Conservation (phyloP, 1,284 basidiomycete genomes). For the Stereum hirsutum region DNA sequence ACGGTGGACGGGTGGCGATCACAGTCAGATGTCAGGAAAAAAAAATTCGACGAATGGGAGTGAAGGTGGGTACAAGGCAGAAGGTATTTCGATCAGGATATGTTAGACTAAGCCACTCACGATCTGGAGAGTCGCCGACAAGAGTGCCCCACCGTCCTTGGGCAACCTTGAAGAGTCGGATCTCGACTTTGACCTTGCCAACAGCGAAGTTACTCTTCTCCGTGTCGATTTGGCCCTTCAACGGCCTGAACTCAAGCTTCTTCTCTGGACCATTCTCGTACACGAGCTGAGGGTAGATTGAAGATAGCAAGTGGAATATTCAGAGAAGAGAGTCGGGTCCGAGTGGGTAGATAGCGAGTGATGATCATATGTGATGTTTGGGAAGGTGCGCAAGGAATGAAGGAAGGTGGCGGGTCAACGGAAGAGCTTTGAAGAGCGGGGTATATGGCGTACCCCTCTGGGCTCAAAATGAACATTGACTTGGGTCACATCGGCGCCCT, state of each 20-base stretch:
- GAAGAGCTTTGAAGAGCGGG: too few species aligned
- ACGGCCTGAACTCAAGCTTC: conserved; percentile 56
- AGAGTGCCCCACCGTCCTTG: conserved; percentile 71
- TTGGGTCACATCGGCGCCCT: conserved; percentile 57
- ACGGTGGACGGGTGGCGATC: conserved; percentile 23
- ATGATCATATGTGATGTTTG: conserved; percentile 7
- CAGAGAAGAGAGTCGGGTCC: too few species aligned
- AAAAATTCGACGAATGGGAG: too few species aligned
- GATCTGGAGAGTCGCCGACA: conserved; percentile 63
- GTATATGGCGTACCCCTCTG: conserved; percentile 45
- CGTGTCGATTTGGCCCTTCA: conserved; percentile 74
- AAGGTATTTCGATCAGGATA: too few species aligned
- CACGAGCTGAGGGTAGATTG: conserved; percentile 30
- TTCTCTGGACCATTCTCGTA: conserved; percentile 64
- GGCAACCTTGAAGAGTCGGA: conserved; percentile 55
- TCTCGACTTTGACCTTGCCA: conserved; percentile 79
- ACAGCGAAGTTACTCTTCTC: conserved; percentile 56
- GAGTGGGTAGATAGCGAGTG: too few species aligned
- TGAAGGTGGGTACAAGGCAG: background rate
- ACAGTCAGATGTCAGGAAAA: conserved; percentile 14
- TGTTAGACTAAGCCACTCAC: too few species aligned
- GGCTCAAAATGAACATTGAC: conserved; percentile 59
- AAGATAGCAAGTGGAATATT: too few species aligned
- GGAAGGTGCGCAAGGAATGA: background rate
- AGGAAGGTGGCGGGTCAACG: too few species aligned